Evolutionary conservation across 2,329 filamentous ascomycete species (phyloP), one percentile per base, ranked within the genome.

Genomic region (Aspergillus viridinutans): DNA sequence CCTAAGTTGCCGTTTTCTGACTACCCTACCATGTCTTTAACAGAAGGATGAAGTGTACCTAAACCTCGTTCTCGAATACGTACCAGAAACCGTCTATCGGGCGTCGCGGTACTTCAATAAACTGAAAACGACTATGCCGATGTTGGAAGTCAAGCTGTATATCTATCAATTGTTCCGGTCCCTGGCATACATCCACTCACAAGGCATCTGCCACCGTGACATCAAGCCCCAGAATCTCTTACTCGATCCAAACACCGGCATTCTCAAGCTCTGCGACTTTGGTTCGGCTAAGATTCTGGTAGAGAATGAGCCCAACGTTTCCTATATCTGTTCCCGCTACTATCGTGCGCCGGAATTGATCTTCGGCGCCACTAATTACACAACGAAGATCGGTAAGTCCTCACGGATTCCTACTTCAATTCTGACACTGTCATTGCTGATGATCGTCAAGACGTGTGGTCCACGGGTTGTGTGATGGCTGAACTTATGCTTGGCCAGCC

Each of bases 41-140:
- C 65, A 94, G 90, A 93, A 97, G 81, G 94, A 99, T 76, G 94
- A 99, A 79, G 94, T 99, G 40, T 99, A 97, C 76, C 87, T 99
- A 65, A 99, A 99, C 73, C 84, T 99, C 60, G 93, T 99, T 53
- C 91, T 97, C 75, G 94, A 99, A 75, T 99, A 92, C 70, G 94
- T 99, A 51, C 94, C 94, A 52, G 94, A 99, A 81, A 99, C 94
- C 12, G 94, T 99, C 52, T 99, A 99, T 78, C 88, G 94, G 71
- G 94, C 94, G 47, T 97, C 94, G 62, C 88, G 94, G 70, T 97
- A 97, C 80, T 99, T 99, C 84, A 97, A 95, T 84, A 99, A 99
- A 82, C 89, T 97, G 88, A 99, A 97, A 86, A 96, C 92, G 6
- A 97, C 93, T 53, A 99, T 99, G 94, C 94, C 94, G 17, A 96